phyloP scores from a whole-genome alignment of 202 grass and related monocot genomes.

The Carex arenaria region DNA sequence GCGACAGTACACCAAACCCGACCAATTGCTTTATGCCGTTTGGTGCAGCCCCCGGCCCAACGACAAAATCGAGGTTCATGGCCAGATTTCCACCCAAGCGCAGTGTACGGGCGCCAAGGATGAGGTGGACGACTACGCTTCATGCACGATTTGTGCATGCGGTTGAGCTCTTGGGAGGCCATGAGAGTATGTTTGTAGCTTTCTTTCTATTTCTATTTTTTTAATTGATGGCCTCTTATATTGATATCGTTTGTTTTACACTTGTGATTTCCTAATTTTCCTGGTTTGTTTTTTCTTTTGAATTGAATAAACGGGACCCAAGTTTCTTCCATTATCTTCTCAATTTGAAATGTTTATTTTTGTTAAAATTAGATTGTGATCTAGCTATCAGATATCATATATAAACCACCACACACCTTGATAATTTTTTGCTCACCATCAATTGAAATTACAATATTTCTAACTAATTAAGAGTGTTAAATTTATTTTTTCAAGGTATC shows the following conservation, averaged over 20 bases:
- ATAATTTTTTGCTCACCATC: neutral
- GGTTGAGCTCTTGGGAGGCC: constrained; percentile 50
- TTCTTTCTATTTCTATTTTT: neutral
- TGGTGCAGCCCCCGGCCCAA: neutral
- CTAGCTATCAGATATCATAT: neutral
- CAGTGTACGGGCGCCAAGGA: constrained; percentile 47
- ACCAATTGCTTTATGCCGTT: constrained; percentile 11
- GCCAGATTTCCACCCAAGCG: constrained; percentile 35
- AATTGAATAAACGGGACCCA: neutral
- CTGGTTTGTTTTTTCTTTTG: neutral
- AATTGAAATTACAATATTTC: neutral
- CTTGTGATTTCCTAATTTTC: neutral
- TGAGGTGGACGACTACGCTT: constrained; percentile 63
- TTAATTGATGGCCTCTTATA: neutral
- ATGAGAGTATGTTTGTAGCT: constrained; percentile 49
- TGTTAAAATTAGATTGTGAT: neutral
- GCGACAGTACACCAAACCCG: constrained; percentile 3
- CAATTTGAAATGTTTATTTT: neutral
- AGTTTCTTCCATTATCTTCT: neutral
- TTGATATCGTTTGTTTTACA: neutral
- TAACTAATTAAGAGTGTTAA: neutral
- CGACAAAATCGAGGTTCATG: constrained; percentile 29
- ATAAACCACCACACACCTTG: neutral
- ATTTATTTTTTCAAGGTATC: neutral
- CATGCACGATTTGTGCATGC: constrained; percentile 60